Evolutionary conservation across 2,329 filamentous ascomycete species (phyloP).

Genomic region (Neonectria faginata): DNA sequence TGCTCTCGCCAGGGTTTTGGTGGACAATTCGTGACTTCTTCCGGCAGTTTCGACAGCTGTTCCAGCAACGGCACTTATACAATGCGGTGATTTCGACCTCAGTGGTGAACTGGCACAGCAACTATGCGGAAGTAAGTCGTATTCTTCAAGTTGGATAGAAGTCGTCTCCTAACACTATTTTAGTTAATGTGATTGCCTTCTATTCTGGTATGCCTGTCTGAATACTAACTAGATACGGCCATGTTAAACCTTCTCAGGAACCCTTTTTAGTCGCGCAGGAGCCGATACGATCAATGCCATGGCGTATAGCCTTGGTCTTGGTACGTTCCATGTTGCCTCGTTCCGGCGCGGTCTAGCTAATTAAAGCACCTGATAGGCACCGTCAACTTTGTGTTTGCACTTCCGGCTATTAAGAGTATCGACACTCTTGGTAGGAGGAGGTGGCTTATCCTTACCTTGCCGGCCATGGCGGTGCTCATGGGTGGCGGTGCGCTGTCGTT

Average conservation of each 20-base stretch:
- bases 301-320: slow-evolving; percentile 43
- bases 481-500: slow-evolving; percentile 53
- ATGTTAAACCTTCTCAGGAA: slow-evolving; percentile 33
- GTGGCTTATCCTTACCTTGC: slow-evolving; percentile 57
- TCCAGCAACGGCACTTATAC: too few species aligned
- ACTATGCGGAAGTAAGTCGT: slow-evolving; percentile 46
- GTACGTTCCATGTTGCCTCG: neutral
- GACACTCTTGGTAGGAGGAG: slow-evolving; percentile 54
- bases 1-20: too few species aligned
- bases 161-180: neutral
- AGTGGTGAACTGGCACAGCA: slow-evolving; percentile 41
- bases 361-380: slow-evolving; percentile 39
- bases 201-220: slow-evolving; percentile 39
- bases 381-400: slow-evolving; percentile 57
- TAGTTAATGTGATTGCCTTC: slow-evolving; percentile 15
- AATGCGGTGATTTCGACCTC: too few species aligned
- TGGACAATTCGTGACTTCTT: too few species aligned
- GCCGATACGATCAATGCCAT: slow-evolving; percentile 38
- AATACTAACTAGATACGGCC: neutral
- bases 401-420: slow-evolving; percentile 52
- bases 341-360: neutral
- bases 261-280: slow-evolving; percentile 42
- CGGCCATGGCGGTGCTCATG: slow-evolving; percentile 57
- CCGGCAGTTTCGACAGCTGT: too few species aligned
- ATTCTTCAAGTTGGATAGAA: neutral